Base-by-base conservation (phyloP, 2,329 filamentous ascomycete species). In the Allantophomopsis lycopodina region DNA sequence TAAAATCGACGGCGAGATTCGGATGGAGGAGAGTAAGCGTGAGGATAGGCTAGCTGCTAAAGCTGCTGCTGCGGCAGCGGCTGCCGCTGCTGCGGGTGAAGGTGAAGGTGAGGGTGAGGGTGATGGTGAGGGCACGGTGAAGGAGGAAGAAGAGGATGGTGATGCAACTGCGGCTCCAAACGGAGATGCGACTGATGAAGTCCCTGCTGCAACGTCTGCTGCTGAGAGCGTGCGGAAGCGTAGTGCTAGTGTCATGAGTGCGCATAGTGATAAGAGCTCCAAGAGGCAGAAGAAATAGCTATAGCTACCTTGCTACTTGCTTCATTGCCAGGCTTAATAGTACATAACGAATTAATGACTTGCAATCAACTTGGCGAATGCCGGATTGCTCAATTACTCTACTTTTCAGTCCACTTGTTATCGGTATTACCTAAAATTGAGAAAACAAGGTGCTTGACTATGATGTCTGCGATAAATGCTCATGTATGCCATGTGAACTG, bases 201-300 rank as follows among this genome's bases (percentile, higher is more conserved):
- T 82, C 1, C 88, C 83, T n/a, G 61, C 62, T 28, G 7, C 89
- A 61, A 71, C 83, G 41, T 87, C 83, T 53, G 83, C 82, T 1
- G 88, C 83, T 13, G 61, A 62, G 7, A 84, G 79, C 52, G 76
- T 60, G 42, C 79, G 82, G 46, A 93, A 93, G 64, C 73, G 86
- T 43, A 91, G 85, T 55, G 84, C 84, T 1, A 93, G 85, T 56
- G 83, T 87, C 23, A 57, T 93, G 39, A 89, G 83, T 56, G 64
- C 68, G 13, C 63, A 63, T 5, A 86, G 81, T 55, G 79, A 85
- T 41, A 69, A 68, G 55, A 67, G 64, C 48, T 53, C 55, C 7
- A 71, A 71, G 53, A 60, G 65, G 39, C 64, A 66, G 51, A 65
- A 60, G 50, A 67, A 65, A 42, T 60, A 50, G 38, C 23, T 28